phyloP scores from a whole-genome alignment of 1,284 basidiomycete species.

The Sutorius eximius region DNA sequence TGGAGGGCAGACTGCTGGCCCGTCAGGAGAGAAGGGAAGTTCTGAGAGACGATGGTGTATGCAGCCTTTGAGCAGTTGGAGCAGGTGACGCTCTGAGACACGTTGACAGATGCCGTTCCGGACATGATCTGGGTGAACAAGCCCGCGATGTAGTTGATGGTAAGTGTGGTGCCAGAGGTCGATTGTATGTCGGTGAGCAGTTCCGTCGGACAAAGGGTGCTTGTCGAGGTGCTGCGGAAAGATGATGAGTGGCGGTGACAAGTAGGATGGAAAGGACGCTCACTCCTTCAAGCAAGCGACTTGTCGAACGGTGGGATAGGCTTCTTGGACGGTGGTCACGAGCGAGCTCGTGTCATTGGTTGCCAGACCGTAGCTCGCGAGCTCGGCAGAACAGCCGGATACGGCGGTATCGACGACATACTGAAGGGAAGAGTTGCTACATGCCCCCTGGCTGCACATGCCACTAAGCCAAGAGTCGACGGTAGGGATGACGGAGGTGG shows the following conservation, averaged over 20 bases:
- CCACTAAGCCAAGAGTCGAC: slow-evolving; percentile 59
- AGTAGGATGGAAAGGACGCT: slow-evolving; percentile 25
- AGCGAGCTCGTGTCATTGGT: slow-evolving; percentile 4
- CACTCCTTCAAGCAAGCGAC: slow-evolving; percentile 58
- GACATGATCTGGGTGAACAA: slow-evolving; percentile 12
- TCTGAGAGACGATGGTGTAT: slow-evolving; percentile 37
- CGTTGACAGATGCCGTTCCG: slow-evolving; percentile 4
- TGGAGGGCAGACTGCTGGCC: slow-evolving; percentile 18
- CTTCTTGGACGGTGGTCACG: slow-evolving; percentile 35
- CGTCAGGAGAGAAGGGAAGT: slow-evolving; percentile 33
- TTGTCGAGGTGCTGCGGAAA: slow-evolving; percentile 38
- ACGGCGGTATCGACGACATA: slow-evolving; percentile 45
- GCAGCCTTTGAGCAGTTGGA: slow-evolving; percentile 48
- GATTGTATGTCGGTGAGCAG: slow-evolving; percentile 48
- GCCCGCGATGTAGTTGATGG: slow-evolving; percentile 16
- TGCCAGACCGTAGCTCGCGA: slow-evolving; percentile 36
- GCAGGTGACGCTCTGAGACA: slow-evolving; percentile 42
- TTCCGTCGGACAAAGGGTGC: slow-evolving; percentile 53
- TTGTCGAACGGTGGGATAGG: slow-evolving; percentile 53
- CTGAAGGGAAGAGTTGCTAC: slow-evolving; percentile 53
- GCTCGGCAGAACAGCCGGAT: slow-evolving; percentile 51
- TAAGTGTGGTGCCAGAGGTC: slow-evolving; percentile 17
- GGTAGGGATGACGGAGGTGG: slow-evolving; percentile 48
- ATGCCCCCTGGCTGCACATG: slow-evolving; percentile 54
- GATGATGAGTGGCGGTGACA: neutral